phyloP scores from a whole-genome alignment of 2,329 filamentous ascomycete genomes.

The Aspergillus cejpii region DNA sequence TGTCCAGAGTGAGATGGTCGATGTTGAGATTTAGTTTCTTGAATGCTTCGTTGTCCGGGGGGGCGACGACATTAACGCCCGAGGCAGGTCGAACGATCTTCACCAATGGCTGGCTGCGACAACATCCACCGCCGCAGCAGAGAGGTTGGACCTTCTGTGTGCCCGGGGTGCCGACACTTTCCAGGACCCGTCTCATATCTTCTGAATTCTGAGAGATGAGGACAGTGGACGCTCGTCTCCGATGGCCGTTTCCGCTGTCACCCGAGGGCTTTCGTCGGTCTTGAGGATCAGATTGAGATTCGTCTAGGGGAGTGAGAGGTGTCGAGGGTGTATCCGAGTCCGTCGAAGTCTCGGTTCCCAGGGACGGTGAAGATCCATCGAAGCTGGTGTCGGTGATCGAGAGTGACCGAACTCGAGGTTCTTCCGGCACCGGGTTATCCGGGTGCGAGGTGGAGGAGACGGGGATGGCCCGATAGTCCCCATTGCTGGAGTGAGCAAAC shows the following conservation, averaged over 20 bases:
- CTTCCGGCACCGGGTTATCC: conserved; percentile 44
- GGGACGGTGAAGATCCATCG: conserved; percentile 25
- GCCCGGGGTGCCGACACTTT: conserved; percentile 46
- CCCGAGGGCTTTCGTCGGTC: conserved; percentile 16
- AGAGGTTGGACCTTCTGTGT: conserved; percentile 57
- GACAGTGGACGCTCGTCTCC: conserved; percentile 43
- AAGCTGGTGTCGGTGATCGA: conserved; percentile 31
- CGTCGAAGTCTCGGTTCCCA: conserved; percentile 31
- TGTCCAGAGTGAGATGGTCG: conserved; percentile 62
- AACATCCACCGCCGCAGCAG: conserved; percentile 61
- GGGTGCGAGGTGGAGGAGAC: conserved; percentile 42
- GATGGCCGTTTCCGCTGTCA: conserved; percentile 22
- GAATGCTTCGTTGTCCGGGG: conserved; percentile 80
- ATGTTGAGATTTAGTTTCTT: conserved; percentile 70
- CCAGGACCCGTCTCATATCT: conserved; percentile 53
- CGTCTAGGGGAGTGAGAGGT: conserved; percentile 39
- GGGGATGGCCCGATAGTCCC: conserved; percentile 28
- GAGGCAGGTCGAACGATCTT: conserved; percentile 37
- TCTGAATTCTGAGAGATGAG: conserved; percentile 53
- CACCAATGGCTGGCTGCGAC: conserved; percentile 51
- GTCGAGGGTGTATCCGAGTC: conserved; percentile 37
- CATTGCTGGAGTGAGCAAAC: conserved; percentile 18
- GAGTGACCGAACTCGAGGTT: conserved; percentile 37
- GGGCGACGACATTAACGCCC: conserved; percentile 44
- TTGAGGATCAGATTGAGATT: conserved; percentile 33